Evolutionary conservation across 495 filamentous ascomycete species (phyloP), one percentile per base, ranked within the genome.

Genomic region (Cryomyces antarcticus): DNA sequence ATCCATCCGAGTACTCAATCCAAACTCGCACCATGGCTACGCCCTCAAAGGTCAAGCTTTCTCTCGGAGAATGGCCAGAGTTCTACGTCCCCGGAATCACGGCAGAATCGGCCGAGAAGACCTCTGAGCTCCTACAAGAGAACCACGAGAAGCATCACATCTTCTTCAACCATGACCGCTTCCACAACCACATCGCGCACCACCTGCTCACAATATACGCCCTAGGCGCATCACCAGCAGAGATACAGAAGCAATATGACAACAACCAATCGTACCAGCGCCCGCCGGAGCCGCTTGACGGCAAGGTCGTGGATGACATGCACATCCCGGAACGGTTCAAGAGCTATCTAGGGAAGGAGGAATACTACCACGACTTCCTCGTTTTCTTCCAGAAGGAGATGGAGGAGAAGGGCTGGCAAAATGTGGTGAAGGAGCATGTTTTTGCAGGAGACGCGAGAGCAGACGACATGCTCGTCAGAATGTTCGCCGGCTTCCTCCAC

Each of bases 111-210:
- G 78, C 83, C 3, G 61, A 65, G 37, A 70, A 59, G 33, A 67
- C 66, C 1, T 77, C 73, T 13, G 65, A 79, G 47, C 57, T 87
- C 1, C 58, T 93, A 39, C 78, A 88, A 51, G 62, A 80, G 38
- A 81, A 92, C 50, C 67, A 85, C 52, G 71, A 77, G 42, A 69
- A 67, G 28, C 68, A 87, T 53, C 81, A 93, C 54, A 74, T 84
- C 28, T 93, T 77, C 59, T 89, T 82, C 64, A 82, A 82, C 46
- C 27, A 69, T 1, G 46, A 55, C 1, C 75, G 75, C 0, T 87
- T 78, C 31, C 52, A 55, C n/a, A 63, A 71, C 46, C 65, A 88
- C 58, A 80, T 89, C 43, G 71, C 63, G 4, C 84, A 94, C 50
- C 72, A 78, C 41, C 58, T 89, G 9, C 66, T 92, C 6, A 73